A percentile compares a stretch with the other conserved stretches of the same genome.
Evolutionary conservation across 108 stramenopile genomes (phyloP).

Genomic region (Cyclostephanos invisitatus): DNA sequence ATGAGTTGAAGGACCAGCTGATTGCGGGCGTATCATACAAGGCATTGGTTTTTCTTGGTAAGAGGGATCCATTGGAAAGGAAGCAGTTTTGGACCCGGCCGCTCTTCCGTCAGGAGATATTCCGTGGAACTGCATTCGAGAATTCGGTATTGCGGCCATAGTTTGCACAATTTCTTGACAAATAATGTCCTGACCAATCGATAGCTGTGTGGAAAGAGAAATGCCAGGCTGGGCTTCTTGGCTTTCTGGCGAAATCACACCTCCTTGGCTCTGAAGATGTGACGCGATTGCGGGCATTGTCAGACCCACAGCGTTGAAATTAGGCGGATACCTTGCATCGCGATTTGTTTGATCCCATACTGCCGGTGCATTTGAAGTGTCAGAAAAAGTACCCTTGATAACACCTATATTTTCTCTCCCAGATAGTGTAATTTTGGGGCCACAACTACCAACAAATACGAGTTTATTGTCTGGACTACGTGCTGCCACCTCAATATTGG

Average conservation of each 20-base stretch:
- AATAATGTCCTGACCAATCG: too few species aligned
- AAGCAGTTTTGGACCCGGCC: neutral
- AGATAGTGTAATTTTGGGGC: neutral
- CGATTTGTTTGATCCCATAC: neutral
- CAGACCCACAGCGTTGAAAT: neutral
- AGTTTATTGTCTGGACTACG: neutral
- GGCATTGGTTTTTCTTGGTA: neutral
- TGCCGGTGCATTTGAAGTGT: neutral
- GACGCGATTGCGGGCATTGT: neutral
- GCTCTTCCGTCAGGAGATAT: neutral
- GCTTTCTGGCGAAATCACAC: neutral
- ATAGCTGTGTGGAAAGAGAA: neutral
- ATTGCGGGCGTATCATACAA: neutral
- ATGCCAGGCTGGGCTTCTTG: neutral
- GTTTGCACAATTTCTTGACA: too few species aligned
- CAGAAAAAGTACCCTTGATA: neutral
- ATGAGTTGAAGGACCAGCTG: neutral
- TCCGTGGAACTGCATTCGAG: neutral
- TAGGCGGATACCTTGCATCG: neutral
- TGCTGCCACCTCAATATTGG: constrained; percentile 5
- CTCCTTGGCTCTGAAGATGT: neutral
- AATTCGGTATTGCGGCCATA: too few species aligned
- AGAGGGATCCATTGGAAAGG: neutral
- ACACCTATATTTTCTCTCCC: neutral
- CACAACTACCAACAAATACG: neutral